Base-by-base conservation (phyloP, 192 early-diverging fungal species). In the Backusella tarrabulga region DNA sequence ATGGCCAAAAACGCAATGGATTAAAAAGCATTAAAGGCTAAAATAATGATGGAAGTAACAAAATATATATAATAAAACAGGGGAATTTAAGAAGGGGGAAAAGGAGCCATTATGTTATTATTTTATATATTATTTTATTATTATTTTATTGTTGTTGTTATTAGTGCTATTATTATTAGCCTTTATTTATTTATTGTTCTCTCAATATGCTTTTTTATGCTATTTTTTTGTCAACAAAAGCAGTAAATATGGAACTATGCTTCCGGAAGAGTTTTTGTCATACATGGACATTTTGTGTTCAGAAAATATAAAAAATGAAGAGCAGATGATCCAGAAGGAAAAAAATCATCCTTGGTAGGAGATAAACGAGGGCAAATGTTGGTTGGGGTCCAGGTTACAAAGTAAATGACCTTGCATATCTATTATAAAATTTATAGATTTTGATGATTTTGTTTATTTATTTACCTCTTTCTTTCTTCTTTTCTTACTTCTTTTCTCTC, bases 371-470 rank as follows among this genome's bases (percentile, higher is more conserved):
- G 56, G 56, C 56, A 26, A 63, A 63, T 63, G 56, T 63, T 63
- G 56, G 23, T 63, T 63, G 56, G 56, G 56, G 56, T 63, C 56
- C 56, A 63, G 56, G 56, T 63, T 63, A 63, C 56, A 63, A 63
- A 63, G 56, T 26, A 63, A 63, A 63, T 63, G 56, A 63, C 56
- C 56, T 63, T 63, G 56, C 56, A 63, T 63, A 63, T 29, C 21
- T 23, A 63, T 32, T 63, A 29, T 63, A 63, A 29, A 63, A 63
- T 12, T 23, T 29, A 63, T 63, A 63, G 21, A 63, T 63, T 63
- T 63, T 63, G 11, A 29, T 63, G 21, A 26, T 63, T 63, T 63
- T 63, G 26, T 63, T 63, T 63, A 63, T 63, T 63, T 26, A 63
- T 63, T 29, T 63, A 29, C 56, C 12, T 60, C 56, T 26, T 26